Evolutionary conservation across 345 rosid species (phyloP), one percentile per base, ranked within the genome.

Genomic region (Acer yangbiense): DNA sequence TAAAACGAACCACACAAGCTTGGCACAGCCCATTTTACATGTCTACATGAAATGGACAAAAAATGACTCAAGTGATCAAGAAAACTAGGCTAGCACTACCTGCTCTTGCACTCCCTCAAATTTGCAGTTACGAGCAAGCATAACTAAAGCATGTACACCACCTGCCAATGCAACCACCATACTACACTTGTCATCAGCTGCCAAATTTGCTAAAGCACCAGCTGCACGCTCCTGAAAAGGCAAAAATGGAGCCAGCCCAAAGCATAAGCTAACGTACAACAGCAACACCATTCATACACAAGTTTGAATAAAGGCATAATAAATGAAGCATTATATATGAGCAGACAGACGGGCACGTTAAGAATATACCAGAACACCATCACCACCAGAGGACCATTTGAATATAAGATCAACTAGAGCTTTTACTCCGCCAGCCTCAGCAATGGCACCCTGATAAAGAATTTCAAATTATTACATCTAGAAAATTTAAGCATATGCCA

Each of bases 151-250:
- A 32, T 89, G 92, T 35, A 92, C 89, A 50, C 97, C 97, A 79
- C 97, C 97, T 20, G 91, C 92, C 60, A 74, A 29, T 18, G 95
- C 92, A 9, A 92, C 95, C 80, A 87, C 93, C 85, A 87, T 89
- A 78, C 97, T 92, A 78, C 95, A 92, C 82, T 89, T 89, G 82
- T 92, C 95, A 76, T 92, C 93, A 55, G 97, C 97, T 44, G 97
- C 95, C 86, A 92, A 84, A 89, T 92, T 92, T 63, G 97, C 97
- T 75, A 92, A 82, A 25, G 95, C 97, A 64, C 97, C 97, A 52
- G 97, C 97, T 41, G 95, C 95, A 65, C 97, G 92, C 86, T 90
- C 97, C 97, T 92, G 77, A 73, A 84, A 65, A 81, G n/a, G 77
- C 79, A 76, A 39, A 54, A 23, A 9, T 63, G 29, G 25, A 71